Percentiles rank a stretch among this genome's conserved stretches.
Evolutionary conservation across 495 filamentous ascomycete genomes (phyloP).

Genomic region (Annulohypoxylon bovei): DNA sequence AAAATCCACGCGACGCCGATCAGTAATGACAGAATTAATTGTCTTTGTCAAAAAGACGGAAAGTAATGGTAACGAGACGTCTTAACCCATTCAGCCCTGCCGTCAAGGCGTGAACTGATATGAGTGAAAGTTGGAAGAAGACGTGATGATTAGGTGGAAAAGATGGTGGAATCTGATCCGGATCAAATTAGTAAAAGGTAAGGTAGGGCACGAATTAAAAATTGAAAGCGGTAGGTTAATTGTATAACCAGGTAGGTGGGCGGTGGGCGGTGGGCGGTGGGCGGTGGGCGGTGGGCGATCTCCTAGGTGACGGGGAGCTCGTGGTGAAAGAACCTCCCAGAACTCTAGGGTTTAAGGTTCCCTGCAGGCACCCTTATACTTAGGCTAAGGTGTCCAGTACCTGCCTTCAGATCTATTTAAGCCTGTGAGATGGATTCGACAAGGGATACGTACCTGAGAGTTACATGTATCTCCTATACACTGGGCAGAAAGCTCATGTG

Average conservation of each 20-base stretch:
- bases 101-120: not conserved
- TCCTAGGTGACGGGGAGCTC: not conserved
- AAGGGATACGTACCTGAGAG: conserved; percentile 1
- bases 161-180: not conserved
- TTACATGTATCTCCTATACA: not conserved
- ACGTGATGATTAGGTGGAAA: not conserved
- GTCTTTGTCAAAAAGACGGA: not conserved
- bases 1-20: not conserved
- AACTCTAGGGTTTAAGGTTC: not conserved
- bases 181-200: not conserved
- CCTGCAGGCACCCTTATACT: conserved; percentile 8
- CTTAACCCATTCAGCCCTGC: not conserved
- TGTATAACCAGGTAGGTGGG: conserved; percentile 1
- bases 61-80: not conserved
- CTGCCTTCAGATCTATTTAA: not conserved
- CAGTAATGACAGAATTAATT: not conserved
- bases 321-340: not conserved
- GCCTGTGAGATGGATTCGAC: not conserved
- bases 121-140: not conserved
- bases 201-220: not conserved
- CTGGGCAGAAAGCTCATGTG: not conserved
- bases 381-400: conserved; percentile 12
- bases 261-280: no score
- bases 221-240: not conserved
- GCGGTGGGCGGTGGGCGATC: no score